phyloP scores from a whole-genome alignment of 495 filamentous ascomycete genomes.

The Alectoria sarmentosa region DNA sequence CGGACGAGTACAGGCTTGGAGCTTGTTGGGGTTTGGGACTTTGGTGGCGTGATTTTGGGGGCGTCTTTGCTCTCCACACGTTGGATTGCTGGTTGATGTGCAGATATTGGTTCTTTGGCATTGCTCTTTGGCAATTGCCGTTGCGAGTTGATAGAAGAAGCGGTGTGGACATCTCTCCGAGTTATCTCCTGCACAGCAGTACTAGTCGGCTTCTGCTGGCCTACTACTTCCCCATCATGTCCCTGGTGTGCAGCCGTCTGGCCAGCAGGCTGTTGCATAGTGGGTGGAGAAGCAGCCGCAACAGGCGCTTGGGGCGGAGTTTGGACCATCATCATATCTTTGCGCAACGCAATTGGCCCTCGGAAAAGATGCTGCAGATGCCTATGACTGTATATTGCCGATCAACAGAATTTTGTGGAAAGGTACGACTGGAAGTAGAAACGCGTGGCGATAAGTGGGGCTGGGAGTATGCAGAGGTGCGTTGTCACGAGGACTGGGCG shows the following conservation, averaged over 20 bases:
- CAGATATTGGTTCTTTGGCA: conserved; percentile 12
- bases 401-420: conserved; percentile 11
- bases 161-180: conserved; percentile 17
- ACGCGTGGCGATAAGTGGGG: conserved; percentile 11
- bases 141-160: conserved; percentile 18
- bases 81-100: conserved; percentile 7
- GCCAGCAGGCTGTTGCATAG: conserved; percentile 15
- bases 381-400: conserved; percentile 11
- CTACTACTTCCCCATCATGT: conserved; percentile 6
- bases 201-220: conserved; percentile 7
- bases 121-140: conserved; percentile 1
- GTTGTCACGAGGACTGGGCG: conserved; percentile 14
- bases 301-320: conserved; percentile 4
- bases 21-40: neutral
- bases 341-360: conserved; percentile 7
- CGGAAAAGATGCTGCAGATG: conserved; percentile 9
- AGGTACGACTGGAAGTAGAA: conserved; percentile 7
- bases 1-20: conserved; percentile 22
- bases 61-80: conserved; percentile 12
- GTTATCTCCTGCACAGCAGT: conserved; percentile 15
- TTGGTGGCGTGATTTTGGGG: neutral
- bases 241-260: conserved; percentile 1
- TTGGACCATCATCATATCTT: conserved; percentile 5
- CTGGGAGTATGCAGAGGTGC: conserved; percentile 16
- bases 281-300: conserved; percentile 4